A percentile compares a stretch with the other conserved stretches of the same genome.
These are phyloP conservation scores for Graphilbum fragrans DNA, from an alignment of 2,329 filamentous ascomycete species.

Conservation along the genomic window DNA sequence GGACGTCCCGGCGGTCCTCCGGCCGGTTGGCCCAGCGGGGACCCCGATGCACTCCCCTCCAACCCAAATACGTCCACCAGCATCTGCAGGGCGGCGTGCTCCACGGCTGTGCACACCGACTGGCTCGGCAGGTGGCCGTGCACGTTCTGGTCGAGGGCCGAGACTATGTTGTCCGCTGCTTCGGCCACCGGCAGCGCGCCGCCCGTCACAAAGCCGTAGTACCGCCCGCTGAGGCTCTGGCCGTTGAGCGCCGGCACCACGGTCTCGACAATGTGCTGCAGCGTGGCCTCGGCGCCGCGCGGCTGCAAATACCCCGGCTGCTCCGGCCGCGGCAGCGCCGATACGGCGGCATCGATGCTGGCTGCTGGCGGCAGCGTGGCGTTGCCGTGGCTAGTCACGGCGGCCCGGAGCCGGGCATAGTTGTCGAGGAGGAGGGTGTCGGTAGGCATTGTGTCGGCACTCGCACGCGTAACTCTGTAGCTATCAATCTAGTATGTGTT, in stretches of 20 bases:
- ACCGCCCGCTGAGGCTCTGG: conserved; percentile 52
- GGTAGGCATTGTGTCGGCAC: too few relatives aligned
- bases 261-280: conserved; percentile 30
- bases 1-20: conserved; percentile 19
- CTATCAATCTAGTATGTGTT: too few relatives aligned
- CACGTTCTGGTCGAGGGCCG: conserved; percentile 71
- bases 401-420: not conserved
- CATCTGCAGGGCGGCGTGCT: conserved; percentile 59
- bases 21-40: not conserved
- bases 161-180: conserved; percentile 75
- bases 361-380: conserved; percentile 33
- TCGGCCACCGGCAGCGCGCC: conserved; percentile 67
- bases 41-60: conserved; percentile 14
- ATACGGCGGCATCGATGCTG: conserved; percentile 22
- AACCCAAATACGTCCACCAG: conserved; percentile 56
- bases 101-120: conserved; percentile 63
- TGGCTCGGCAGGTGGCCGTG: conserved; percentile 70
- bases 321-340: conserved; percentile 20
- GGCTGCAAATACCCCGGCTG: conserved; percentile 19
- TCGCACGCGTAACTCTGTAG: too few relatives aligned
- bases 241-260: conserved; percentile 52
- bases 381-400: conserved; percentile 8
- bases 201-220: conserved; percentile 86
- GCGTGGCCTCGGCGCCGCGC: conserved; percentile 18
- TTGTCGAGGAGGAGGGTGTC: not conserved